Conservation (phyloP, 2,329 filamentous ascomycete genomes). For the Aspergillus glaucus region DNA sequence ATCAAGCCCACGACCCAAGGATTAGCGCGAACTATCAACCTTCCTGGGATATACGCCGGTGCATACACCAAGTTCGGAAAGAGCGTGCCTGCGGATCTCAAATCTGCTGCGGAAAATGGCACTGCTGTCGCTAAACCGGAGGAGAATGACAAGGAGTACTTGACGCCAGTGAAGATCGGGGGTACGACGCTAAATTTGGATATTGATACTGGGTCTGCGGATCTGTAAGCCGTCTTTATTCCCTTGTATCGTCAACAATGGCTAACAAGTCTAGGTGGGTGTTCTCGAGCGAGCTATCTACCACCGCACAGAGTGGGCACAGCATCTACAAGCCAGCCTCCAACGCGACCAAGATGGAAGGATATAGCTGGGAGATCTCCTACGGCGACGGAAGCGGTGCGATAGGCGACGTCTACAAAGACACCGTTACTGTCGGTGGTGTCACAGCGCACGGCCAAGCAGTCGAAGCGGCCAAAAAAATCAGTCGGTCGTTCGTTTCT, state of each 20-base stretch:
- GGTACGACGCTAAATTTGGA: slow-evolving; percentile 59
- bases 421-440: slow-evolving; percentile 57
- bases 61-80: slow-evolving; percentile 25
- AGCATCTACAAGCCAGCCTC: slow-evolving; percentile 51
- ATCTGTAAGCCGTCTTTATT: slow-evolving; percentile 49
- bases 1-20: slow-evolving; percentile 10
- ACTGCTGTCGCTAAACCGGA: slow-evolving; percentile 40
- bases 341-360: slow-evolving; percentile 41
- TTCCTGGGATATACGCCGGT: slow-evolving; percentile 24
- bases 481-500: slow-evolving; percentile 49
- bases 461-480: slow-evolving; percentile 57
- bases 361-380: slow-evolving; percentile 52
- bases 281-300: slow-evolving; percentile 54
- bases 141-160: slow-evolving; percentile 51
- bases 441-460: slow-evolving; percentile 57
- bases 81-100: slow-evolving; percentile 22
- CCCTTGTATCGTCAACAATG: background rate
- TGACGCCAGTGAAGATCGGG: slow-evolving; percentile 59
- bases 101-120: slow-evolving; percentile 26
- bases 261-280: slow-evolving; percentile 50
- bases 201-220: slow-evolving; percentile 64
- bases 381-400: slow-evolving; percentile 63
- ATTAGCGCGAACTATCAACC: slow-evolving; percentile 17
- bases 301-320: slow-evolving; percentile 49
- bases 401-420: slow-evolving; percentile 58